A percentile compares a stretch with the other conserved stretches of the same genome.
phyloP scores from a whole-genome alignment of 768 basidiomycete genomes.

The Asterophora lycoperdoides region DNA sequence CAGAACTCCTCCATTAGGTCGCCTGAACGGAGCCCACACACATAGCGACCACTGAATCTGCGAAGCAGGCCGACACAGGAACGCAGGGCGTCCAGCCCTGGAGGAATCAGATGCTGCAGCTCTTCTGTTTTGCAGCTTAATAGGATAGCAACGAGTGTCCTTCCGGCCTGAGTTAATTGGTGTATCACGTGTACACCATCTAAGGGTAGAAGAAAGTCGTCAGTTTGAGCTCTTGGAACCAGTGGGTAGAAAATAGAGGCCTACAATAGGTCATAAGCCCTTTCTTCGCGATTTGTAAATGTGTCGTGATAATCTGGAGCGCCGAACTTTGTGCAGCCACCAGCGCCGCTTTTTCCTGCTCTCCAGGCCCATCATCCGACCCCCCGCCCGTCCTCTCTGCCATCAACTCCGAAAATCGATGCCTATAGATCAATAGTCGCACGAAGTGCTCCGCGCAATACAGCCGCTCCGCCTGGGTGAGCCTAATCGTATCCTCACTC shows the following conservation, averaged over 20 bases:
- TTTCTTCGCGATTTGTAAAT: constrained; percentile 82
- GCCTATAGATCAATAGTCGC: constrained; percentile 83
- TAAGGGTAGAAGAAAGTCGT: constrained; percentile 26
- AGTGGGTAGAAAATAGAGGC: constrained; percentile 23
- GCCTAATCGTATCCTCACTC: constrained; percentile 80
- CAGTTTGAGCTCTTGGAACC: not conserved
- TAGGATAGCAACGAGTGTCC: constrained; percentile 83
- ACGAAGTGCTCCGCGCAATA: constrained; percentile 88
- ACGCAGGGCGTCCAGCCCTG: constrained; percentile 79
- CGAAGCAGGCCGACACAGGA: constrained; percentile 86
- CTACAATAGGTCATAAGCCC: constrained; percentile 92
- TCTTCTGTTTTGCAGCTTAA: constrained; percentile 83
- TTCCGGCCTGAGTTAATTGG: constrained; percentile 89
- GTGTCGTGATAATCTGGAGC: constrained; percentile 74
- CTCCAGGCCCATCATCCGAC: constrained; percentile 52
- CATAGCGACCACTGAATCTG: constrained; percentile 87
- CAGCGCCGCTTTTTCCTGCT: constrained; percentile 77
- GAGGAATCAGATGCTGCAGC: constrained; percentile 70
- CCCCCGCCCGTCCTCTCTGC: constrained; percentile 59
- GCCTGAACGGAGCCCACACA: constrained; percentile 86
- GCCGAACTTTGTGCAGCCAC: constrained; percentile 72
- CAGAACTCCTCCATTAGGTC: constrained; percentile 96
- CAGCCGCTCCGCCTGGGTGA: constrained; percentile 84
- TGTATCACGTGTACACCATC: constrained; percentile 96
- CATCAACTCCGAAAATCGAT: constrained; percentile 75